phyloP scores from a whole-genome alignment of 768 basidiomycete genomes.

The Termitomyces sp. region DNA sequence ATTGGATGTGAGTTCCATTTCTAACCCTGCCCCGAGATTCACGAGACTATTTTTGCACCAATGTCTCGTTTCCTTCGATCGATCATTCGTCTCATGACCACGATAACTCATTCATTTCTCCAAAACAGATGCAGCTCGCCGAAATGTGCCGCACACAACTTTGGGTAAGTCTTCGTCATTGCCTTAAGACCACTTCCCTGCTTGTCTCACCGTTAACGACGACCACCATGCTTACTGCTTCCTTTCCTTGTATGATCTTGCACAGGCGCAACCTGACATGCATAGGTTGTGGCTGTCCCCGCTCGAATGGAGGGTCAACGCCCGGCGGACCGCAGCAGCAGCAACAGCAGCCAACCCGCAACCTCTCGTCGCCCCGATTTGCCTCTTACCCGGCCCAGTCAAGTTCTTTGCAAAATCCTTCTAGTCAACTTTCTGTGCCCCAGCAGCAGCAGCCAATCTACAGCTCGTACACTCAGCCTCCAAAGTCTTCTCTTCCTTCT shows the following conservation, averaged over 20 bases:
- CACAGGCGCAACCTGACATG: slow-evolving; percentile 71
- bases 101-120: slow-evolving; percentile 14
- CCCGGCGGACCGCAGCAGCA: slow-evolving; percentile 11
- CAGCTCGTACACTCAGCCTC: slow-evolving; percentile 12
- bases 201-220: slow-evolving; percentile 10
- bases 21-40: background rate
- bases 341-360: slow-evolving; percentile 22
- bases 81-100: slow-evolving; percentile 9
- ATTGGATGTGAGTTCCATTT: slow-evolving; percentile 62
- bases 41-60: slow-evolving; percentile 16
- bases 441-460: slow-evolving; percentile 7
- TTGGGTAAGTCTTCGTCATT: slow-evolving; percentile 50
- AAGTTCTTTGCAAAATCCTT: background rate
- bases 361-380: slow-evolving; percentile 26
- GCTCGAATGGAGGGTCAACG: slow-evolving; percentile 29
- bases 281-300: slow-evolving; percentile 70
- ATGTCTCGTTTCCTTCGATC: slow-evolving; percentile 12
- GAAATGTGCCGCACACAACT: slow-evolving; percentile 78
- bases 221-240: slow-evolving; percentile 35
- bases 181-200: background rate
- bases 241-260: slow-evolving; percentile 43
- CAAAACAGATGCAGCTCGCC: slow-evolving; percentile 53
- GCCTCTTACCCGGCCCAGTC: slow-evolving; percentile 16
- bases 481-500: slow-evolving; percentile 2
- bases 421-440: background rate